Evolutionary conservation across 2,329 filamentous ascomycete species (phyloP).

Genomic region (Polytolypa hystricis): DNA sequence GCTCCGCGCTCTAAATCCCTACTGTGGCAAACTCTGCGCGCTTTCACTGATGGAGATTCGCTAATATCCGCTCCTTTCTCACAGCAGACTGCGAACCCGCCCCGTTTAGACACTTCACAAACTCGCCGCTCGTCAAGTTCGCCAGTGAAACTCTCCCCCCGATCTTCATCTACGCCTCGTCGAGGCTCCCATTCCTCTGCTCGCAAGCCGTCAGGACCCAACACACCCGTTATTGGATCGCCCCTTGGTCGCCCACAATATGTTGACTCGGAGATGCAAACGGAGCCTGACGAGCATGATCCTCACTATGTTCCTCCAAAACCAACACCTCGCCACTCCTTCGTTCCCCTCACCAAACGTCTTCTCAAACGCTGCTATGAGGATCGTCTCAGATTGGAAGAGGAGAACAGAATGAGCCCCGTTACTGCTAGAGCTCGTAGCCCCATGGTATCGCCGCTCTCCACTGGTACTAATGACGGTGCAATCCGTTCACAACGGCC

Average conservation of each 20-base stretch:
- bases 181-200: constrained; percentile 17
- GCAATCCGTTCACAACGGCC: constrained; percentile 5
- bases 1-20: no score
- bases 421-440: constrained; percentile 10
- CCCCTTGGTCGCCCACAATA: constrained; percentile 24
- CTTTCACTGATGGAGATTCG: no score
- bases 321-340: constrained; percentile 18
- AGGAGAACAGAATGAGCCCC: constrained; percentile 15
- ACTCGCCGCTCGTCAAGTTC: constrained; percentile 26
- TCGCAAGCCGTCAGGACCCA: constrained; percentile 22
- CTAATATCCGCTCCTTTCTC: neutral
- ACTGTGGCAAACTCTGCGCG: no score
- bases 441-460: constrained; percentile 10
- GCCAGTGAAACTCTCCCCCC: constrained; percentile 20
- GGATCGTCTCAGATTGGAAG: constrained; percentile 28
- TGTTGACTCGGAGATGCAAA: constrained; percentile 33
- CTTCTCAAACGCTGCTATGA: constrained; percentile 32
- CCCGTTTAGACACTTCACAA: constrained; percentile 18
- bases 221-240: constrained; percentile 18
- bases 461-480: constrained; percentile 6
- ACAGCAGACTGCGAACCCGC: constrained; percentile 4
- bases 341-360: constrained; percentile 32
- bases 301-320: constrained; percentile 12
- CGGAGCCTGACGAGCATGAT: constrained; percentile 32
- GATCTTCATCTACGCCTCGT: constrained; percentile 12